phyloP scores from a whole-genome alignment of 352 stramenopile species.

The Pythium utonaiense region DNA sequence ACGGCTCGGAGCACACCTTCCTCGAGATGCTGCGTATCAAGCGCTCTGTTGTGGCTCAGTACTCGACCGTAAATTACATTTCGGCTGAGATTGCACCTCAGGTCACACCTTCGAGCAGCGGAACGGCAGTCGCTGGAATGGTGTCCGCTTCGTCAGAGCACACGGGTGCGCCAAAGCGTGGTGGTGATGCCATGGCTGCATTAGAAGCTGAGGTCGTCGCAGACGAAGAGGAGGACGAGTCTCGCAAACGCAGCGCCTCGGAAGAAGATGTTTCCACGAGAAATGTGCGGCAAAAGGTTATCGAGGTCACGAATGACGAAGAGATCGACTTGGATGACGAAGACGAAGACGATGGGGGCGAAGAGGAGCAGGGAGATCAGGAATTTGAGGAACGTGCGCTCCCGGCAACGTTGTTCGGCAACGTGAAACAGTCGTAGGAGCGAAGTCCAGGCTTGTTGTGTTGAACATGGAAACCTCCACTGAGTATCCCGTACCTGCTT shows the following conservation, averaged over 20 bases:
- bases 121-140: slow-evolving; percentile 43
- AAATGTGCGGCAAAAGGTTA: slow-evolving; percentile 75
- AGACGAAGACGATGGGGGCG: slow-evolving; percentile 84
- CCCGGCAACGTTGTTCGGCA: slow-evolving; percentile 47
- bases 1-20: slow-evolving; percentile 98
- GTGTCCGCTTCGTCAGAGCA: slow-evolving; percentile 44
- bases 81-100: slow-evolving; percentile 84
- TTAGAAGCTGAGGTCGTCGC: slow-evolving; percentile 71
- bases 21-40: slow-evolving; percentile 99
- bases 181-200: slow-evolving; percentile 86
- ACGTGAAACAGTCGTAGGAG: slow-evolving; percentile 18
- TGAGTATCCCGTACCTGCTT: not conserved
- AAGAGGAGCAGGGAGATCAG: slow-evolving; percentile 33
- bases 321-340: slow-evolving; percentile 94
- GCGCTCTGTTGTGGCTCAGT: slow-evolving; percentile 94
- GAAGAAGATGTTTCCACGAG: slow-evolving; percentile 58
- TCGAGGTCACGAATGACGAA: slow-evolving; percentile 81
- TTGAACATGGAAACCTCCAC: not conserved
- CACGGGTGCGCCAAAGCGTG: slow-evolving; percentile 21
- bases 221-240: slow-evolving; percentile 21
- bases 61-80: slow-evolving; percentile 96
- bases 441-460: not conserved
- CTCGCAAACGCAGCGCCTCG: slow-evolving; percentile 65
- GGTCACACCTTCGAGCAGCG: slow-evolving; percentile 7
- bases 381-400: slow-evolving; percentile 58